Conservation (phyloP, 805 yeast species). For the Spathaspora passalidarum region DNA sequence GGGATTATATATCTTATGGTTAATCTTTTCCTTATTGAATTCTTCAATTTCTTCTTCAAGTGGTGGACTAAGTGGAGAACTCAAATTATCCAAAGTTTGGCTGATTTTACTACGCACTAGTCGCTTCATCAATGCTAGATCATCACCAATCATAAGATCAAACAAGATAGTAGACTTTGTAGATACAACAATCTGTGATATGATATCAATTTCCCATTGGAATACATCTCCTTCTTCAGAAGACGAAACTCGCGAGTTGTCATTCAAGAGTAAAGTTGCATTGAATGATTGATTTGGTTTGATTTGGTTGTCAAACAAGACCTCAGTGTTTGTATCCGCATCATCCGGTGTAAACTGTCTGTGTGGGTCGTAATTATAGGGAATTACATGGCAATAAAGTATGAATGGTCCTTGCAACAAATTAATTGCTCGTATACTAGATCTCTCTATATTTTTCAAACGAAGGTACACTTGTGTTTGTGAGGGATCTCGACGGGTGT, state of each 20-base stretch:
- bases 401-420: constrained; percentile 42
- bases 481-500: constrained; percentile 16
- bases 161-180: constrained; percentile 26
- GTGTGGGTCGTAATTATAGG: constrained; percentile 28
- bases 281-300: constrained; percentile 72
- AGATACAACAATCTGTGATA: constrained; percentile 42
- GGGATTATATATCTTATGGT: constrained; percentile 16
- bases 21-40: not conserved
- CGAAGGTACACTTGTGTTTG: constrained; percentile 28
- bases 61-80: constrained; percentile 8
- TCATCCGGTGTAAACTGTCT: constrained; percentile 21
- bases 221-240: constrained; percentile 14
- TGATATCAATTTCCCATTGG: constrained; percentile 37
- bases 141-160: constrained; percentile 38
- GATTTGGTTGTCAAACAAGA: constrained; percentile 39
- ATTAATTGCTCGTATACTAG: constrained; percentile 39
- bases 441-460: constrained; percentile 36
- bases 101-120: constrained; percentile 23
- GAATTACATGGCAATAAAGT: constrained; percentile 43
- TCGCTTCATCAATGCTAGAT: constrained; percentile 29
- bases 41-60: not conserved
- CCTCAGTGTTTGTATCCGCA: constrained; percentile 23
- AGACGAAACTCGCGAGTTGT: constrained; percentile 27
- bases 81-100: constrained; percentile 7
- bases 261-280: constrained; percentile 50